phyloP scores from a whole-genome alignment of 2,329 filamentous ascomycete species.

The Graphiopsis chlorocephala region DNA sequence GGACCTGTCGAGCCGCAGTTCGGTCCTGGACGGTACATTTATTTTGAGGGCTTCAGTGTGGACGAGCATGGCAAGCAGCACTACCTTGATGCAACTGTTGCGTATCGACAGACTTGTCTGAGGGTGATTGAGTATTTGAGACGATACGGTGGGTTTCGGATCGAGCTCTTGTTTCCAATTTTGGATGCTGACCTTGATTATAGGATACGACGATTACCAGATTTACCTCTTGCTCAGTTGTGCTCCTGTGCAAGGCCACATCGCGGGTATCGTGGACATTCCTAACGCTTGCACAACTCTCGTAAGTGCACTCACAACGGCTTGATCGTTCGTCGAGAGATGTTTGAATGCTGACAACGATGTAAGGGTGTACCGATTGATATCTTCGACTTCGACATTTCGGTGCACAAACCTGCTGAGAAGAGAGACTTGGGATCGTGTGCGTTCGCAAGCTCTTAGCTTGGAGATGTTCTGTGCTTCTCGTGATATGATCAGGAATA shows the following conservation, averaged over 20 bases:
- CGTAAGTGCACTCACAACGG: constrained; percentile 34
- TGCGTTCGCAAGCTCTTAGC: constrained; percentile 54
- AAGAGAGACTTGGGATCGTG: constrained; percentile 69
- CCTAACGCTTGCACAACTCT: constrained; percentile 89
- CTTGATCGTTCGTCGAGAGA: neutral
- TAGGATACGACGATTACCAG: constrained; percentile 68
- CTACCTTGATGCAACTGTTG: constrained; percentile 81
- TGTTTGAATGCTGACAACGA: neutral
- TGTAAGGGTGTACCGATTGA: constrained; percentile 71
- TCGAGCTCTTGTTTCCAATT: neutral
- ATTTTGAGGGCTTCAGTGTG: constrained; percentile 87
- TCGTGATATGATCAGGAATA: neutral
- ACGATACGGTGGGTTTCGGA: constrained; percentile 57
- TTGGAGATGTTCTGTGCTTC: neutral
- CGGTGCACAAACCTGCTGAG: constrained; percentile 59
- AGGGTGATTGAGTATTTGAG: constrained; percentile 74
- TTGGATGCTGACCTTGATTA: neutral
- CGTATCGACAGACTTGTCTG: constrained; percentile 78
- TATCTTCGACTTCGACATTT: constrained; percentile 92
- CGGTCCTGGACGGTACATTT: constrained; percentile 75
- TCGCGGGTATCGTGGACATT: constrained; percentile 87
- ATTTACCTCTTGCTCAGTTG: constrained; percentile 82
- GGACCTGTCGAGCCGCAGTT: constrained; percentile 88
- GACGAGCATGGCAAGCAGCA: constrained; percentile 87
- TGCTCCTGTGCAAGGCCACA: constrained; percentile 81